phyloP scores from a whole-genome alignment of 2,329 filamentous ascomycete genomes.

The Exophiala lecanii-corni region DNA sequence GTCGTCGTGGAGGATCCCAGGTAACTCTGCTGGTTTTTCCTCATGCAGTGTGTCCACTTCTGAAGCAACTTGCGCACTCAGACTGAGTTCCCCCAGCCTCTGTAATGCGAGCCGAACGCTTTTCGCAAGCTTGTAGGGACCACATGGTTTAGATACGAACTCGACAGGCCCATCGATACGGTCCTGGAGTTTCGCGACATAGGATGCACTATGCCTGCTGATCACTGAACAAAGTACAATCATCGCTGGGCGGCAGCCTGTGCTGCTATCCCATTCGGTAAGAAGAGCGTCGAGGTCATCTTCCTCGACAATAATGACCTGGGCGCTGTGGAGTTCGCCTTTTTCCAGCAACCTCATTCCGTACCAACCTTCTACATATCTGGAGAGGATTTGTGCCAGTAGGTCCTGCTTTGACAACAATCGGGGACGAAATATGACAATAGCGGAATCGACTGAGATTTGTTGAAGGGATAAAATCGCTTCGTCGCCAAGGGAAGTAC shows the following conservation, averaged over 20 bases:
- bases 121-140: conserved; percentile 18
- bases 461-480: conserved; percentile 6
- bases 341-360: conserved; percentile 11
- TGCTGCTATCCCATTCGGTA: conserved; percentile 3
- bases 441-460: conserved; percentile 3
- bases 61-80: not conserved
- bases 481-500: conserved; percentile 10
- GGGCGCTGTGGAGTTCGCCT: conserved; percentile 7
- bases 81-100: not conserved
- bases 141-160: conserved; percentile 17
- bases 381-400: conserved; percentile 5
- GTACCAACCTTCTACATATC: conserved; percentile 16
- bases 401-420: not conserved
- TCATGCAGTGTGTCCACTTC: not conserved
- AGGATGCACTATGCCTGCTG: conserved; percentile 12
- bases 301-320: conserved; percentile 15
- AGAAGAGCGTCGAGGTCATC: conserved; percentile 12
- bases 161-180: conserved; percentile 15
- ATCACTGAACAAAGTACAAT: conserved; percentile 16
- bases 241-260: conserved; percentile 8
- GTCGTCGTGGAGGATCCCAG: not conserved
- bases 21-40: not conserved
- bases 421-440: conserved; percentile 5
- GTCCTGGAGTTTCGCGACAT: conserved; percentile 11
- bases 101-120: conserved; percentile 8